Conservation (phyloP, 345 rosid species). For the Euphorbia lathyris region DNA sequence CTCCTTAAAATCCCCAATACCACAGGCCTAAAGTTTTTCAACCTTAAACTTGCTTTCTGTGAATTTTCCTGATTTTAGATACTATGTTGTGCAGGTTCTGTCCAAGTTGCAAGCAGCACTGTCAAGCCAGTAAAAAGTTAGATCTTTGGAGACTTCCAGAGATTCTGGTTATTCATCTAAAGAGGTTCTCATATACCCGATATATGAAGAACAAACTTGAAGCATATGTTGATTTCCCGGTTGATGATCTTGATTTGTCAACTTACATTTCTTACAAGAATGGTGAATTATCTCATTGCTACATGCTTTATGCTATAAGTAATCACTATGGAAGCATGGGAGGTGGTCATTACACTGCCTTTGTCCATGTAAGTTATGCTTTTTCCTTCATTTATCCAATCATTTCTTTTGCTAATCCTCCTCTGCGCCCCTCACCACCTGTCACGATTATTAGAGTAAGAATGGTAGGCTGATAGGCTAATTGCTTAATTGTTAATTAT, state of each 20-base stretch:
- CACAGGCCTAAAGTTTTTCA: background rate
- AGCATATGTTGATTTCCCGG: conserved; percentile 86
- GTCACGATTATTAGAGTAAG: too few species aligned
- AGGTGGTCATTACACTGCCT: conserved; percentile 98
- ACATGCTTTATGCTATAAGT: conserved; percentile 91
- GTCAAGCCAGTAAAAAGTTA: conserved; percentile 89
- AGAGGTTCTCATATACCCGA: conserved; percentile 89
- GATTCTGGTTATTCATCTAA: conserved; percentile 88
- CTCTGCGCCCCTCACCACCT: background rate
- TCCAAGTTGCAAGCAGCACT: conserved; percentile 84
- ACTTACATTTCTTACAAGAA: conserved; percentile 56
- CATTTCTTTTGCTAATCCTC: background rate
- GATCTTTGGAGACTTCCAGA: conserved; percentile 98
- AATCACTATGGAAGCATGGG: conserved; percentile 98
- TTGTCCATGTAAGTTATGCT: conserved; percentile 78
- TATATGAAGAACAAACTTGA: conserved; percentile 88
- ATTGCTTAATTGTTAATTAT: too few species aligned
- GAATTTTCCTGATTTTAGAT: conserved; percentile 19
- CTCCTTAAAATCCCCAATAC: background rate
- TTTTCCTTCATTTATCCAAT: background rate
- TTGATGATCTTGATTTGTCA: conserved; percentile 86
- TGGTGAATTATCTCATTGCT: conserved; percentile 48
- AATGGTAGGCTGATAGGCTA: too few species aligned
- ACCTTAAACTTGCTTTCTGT: conserved; percentile 6
- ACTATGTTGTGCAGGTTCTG: conserved; percentile 62